phyloP scores from a whole-genome alignment of 257 asterid species.

The Ligustrum vulgare region DNA sequence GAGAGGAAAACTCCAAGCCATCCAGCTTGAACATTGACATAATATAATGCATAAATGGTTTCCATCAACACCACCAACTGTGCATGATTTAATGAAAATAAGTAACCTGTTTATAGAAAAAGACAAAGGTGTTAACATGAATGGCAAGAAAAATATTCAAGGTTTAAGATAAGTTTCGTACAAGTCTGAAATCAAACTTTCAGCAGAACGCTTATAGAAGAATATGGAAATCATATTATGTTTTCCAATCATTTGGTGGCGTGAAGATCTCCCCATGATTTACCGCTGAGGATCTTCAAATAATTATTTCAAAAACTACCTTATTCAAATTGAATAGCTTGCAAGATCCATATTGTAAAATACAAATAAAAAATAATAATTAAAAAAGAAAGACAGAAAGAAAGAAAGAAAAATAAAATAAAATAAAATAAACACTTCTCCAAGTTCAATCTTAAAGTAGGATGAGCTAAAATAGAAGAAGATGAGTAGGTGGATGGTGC shows the following conservation, averaged over 20 bases:
- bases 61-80: slow-evolving; percentile 87
- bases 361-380: neutral
- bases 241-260: neutral
- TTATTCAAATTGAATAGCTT: slow-evolving; percentile 6
- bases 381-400: neutral
- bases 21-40: slow-evolving; percentile 79
- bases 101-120: slow-evolving; percentile 62
- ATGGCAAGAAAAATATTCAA: slow-evolving; percentile 21
- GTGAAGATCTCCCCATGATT: neutral
- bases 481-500: slow-evolving; percentile 15
- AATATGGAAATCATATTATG: neutral
- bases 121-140: slow-evolving; percentile 28
- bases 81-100: slow-evolving; percentile 90
- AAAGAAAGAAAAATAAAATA: slow-evolving; percentile 2
- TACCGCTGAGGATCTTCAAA: neutral
- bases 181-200: neutral
- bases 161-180: neutral
- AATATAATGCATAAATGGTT: slow-evolving; percentile 73
- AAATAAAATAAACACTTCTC: neutral
- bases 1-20: slow-evolving; percentile 87
- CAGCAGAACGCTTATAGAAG: neutral
- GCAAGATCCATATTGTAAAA: neutral
- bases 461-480: slow-evolving; percentile 4
- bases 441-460: slow-evolving; percentile 4
- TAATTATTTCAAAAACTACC: neutral